Base-by-base conservation (phyloP, 2,329 filamentous ascomycete species). In the Pyrenophora tritici-repentis region DNA sequence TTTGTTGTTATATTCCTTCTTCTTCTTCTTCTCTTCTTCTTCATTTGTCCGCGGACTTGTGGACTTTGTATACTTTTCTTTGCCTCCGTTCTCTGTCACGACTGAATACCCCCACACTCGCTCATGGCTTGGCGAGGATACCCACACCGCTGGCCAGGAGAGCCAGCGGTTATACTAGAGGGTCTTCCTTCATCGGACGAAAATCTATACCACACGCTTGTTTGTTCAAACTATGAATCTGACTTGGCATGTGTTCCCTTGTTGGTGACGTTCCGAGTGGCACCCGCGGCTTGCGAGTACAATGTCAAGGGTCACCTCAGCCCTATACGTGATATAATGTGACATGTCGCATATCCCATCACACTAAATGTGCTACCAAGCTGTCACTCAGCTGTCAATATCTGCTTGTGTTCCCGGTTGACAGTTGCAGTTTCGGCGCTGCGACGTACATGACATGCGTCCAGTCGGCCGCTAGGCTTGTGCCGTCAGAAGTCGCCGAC, bases 141-240 rank as follows among this genome's bases (percentile, higher is more conserved):
- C 50, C 58, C 53, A 46, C 37, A 56, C 55, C 43, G 41, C 53
- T 60, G 63, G 56, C 55, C 53, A 50, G 59, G 59, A 46, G 44
- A 43, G 58, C 32, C 40, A 46, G 56, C 58, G 59, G 61, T 49
- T 58, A 65, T 58, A 57, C 58, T 69, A 71, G 68, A 70, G 62
- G 66, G 58, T 61, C 59, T 63, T 62, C 67, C 67, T 70, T 68
- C 68, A 70, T 56, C 61, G 67, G 68, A 69, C 58, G 62, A 67
- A 71, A 71, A 67, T 62, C 55, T 51, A 64, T 64, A 58, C 55
- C 61, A 61, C 32, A 35, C 22, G 35, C 35, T 38, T 45, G 35
- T 20, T 39, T 24, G 26, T 18, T 39, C 6, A 20, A 6, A 17
- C 6, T 8, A 16, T 16, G 26, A 24, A 10, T 10, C 17, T 13